Evolutionary conservation across 176 grass and related monocot species (phyloP).

Genomic region (Raddia distichophylla): DNA sequence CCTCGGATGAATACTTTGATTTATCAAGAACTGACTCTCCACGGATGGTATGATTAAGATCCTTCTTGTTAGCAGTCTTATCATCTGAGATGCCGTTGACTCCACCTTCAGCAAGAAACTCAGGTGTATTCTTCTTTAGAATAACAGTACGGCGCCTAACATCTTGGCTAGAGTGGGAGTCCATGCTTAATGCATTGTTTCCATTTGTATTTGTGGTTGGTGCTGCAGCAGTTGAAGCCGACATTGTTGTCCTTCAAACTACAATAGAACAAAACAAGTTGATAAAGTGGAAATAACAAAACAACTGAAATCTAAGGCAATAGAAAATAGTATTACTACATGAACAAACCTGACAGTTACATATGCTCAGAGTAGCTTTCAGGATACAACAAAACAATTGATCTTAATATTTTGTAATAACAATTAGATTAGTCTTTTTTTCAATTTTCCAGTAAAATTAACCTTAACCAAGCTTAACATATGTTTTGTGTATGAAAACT

Average conservation of each 20-base stretch:
- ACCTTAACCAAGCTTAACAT: no score
- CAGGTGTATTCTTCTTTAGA: constrained; percentile 54
- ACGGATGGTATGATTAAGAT: constrained; percentile 51
- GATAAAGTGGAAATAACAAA: constrained; percentile 13
- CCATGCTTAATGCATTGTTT: constrained; percentile 63
- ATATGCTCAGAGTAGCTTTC: neutral
- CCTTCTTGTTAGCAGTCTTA: constrained; percentile 48
- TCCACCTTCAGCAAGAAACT: constrained; percentile 44
- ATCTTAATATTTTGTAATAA: neutral
- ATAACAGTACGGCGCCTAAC: constrained; percentile 55
- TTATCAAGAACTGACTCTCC: constrained; percentile 60
- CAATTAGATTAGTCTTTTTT: neutral
- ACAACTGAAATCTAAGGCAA: constrained; percentile 28
- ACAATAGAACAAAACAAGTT: constrained; percentile 9
- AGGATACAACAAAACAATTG: neutral
- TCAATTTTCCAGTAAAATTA: neutral
- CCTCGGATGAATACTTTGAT: constrained; percentile 44
- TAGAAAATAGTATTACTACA: constrained; percentile 23
- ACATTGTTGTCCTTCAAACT: constrained; percentile 52
- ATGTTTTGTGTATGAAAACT: no score
- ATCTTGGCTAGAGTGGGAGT: constrained; percentile 68
- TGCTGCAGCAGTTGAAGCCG: constrained; percentile 61
- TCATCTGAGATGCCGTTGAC: constrained; percentile 40
- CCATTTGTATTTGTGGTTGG: constrained; percentile 53
- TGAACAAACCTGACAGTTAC: neutral